Conservation (phyloP, 805 yeast genomes). For the Metschnikowia cubensis region DNA sequence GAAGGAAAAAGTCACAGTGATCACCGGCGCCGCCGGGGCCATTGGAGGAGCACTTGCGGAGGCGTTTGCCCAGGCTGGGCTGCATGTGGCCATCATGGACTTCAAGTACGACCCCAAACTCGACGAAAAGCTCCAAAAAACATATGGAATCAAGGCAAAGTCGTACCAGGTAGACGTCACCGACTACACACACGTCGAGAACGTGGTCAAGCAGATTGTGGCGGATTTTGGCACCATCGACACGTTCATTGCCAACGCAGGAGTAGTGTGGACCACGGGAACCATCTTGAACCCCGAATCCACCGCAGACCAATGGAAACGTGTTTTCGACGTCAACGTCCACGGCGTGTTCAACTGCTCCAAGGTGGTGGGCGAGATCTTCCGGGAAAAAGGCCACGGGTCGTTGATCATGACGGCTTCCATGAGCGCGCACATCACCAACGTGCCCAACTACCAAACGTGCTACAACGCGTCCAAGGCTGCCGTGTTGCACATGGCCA, state of each 20-base stretch:
- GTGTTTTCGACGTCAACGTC: conserved; percentile 52
- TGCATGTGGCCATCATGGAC: conserved; percentile 44
- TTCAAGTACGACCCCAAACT: conserved; percentile 30
- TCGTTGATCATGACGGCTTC: conserved; percentile 83
- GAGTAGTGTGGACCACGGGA: conserved; percentile 51
- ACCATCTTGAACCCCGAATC: conserved; percentile 37
- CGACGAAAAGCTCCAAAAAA: conserved; percentile 26
- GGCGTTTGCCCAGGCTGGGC: conserved; percentile 58
- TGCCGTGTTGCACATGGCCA: conserved; percentile 21
- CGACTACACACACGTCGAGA: conserved; percentile 46
- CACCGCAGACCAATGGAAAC: conserved; percentile 61
- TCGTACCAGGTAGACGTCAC: conserved; percentile 64
- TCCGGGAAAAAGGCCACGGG: conserved; percentile 70
- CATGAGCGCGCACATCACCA: conserved; percentile 84
- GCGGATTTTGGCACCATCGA: conserved; percentile 77
- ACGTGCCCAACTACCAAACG: conserved; percentile 79
- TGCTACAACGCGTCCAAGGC: conserved; percentile 37
- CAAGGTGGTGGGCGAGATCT: conserved; percentile 65
- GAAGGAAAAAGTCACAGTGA: conserved; percentile 25
- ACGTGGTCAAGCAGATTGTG: conserved; percentile 47
- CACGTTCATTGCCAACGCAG: conserved; percentile 86
- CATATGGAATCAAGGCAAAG: conserved; percentile 56
- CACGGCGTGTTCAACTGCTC: conserved; percentile 48
- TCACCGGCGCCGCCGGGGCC: conserved; percentile 31
- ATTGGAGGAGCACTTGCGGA: conserved; percentile 28